Conservation (phyloP, 768 basidiomycete genomes). For the Lentinus tigrinus region DNA sequence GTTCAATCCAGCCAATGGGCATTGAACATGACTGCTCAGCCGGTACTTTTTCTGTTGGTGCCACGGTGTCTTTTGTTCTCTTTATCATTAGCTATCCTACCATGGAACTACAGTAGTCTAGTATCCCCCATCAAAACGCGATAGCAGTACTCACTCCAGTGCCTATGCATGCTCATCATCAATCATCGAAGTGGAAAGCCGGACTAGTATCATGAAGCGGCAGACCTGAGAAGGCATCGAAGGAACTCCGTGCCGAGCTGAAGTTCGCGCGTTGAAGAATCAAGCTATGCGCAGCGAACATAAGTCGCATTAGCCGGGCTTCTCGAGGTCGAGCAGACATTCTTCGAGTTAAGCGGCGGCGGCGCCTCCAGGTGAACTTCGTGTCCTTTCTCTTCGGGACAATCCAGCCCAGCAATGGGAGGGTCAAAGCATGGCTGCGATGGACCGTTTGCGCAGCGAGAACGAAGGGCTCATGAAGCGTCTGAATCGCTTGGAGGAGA, state of each 20-base stretch:
- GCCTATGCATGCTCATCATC: too few relatives aligned
- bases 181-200: too few relatives aligned
- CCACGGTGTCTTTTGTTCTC: slow-evolving; percentile 7
- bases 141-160: too few relatives aligned
- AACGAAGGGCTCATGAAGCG: slow-evolving; percentile 78
- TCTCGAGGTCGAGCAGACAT: slow-evolving; percentile 71
- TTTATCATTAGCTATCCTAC: too few relatives aligned
- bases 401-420: slow-evolving; percentile 87
- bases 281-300: slow-evolving; percentile 38
- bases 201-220: too few relatives aligned
- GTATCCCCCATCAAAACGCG: too few relatives aligned
- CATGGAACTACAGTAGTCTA: too few relatives aligned
- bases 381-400: slow-evolving; percentile 65
- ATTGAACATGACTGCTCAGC: not conserved
- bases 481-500: slow-evolving; percentile 54
- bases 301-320: slow-evolving; percentile 49
- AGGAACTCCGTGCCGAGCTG: slow-evolving; percentile 37
- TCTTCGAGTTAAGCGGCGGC: slow-evolving; percentile 76
- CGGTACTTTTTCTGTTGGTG: not conserved
- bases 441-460: slow-evolving; percentile 78
- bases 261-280: slow-evolving; percentile 41
- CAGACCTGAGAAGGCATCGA: slow-evolving; percentile 11
- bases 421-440: slow-evolving; percentile 67
- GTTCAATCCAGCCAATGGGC: slow-evolving; percentile 21
- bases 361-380: slow-evolving; percentile 71